phyloP scores from a whole-genome alignment of 2,329 filamentous ascomycete genomes.

The Phaeomoniella chlamydospora region DNA sequence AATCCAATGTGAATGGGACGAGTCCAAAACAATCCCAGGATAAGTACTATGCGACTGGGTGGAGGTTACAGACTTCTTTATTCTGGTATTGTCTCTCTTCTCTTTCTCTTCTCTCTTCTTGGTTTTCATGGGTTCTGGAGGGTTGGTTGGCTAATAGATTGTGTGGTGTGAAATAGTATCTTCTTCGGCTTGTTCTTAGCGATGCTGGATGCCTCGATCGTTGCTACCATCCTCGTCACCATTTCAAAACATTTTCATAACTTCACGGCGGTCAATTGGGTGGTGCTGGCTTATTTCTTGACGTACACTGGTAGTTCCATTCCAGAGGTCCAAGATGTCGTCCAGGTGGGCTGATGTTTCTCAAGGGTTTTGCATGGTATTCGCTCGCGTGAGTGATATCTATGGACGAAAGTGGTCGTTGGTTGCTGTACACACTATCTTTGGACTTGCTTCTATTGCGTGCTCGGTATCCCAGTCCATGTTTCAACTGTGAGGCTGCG shows the following conservation, averaged over 20 bases:
- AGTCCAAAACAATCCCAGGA: too few species aligned
- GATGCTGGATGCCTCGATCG: slow-evolving; percentile 34
- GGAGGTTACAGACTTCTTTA: too few species aligned
- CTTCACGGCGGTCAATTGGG: slow-evolving; percentile 25
- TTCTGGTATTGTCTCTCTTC: too few species aligned
- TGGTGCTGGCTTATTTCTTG: slow-evolving; percentile 34
- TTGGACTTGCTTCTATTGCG: slow-evolving; percentile 23
- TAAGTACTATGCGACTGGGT: too few species aligned
- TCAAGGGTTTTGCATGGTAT: slow-evolving; percentile 27
- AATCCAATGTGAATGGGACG: too few species aligned
- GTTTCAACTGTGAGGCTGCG: slow-evolving; percentile 16
- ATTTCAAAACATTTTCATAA: slow-evolving; percentile 25
- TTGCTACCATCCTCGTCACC: slow-evolving; percentile 34
- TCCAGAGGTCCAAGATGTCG: too few species aligned
- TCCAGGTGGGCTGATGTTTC: too few species aligned
- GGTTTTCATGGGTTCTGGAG: too few species aligned
- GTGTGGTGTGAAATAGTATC: slow-evolving; percentile 5
- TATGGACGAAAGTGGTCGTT: slow-evolving; percentile 26
- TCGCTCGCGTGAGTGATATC: slow-evolving; percentile 32
- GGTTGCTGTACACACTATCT: slow-evolving; percentile 21
- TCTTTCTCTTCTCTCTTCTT: too few species aligned
- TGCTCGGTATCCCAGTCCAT: slow-evolving; percentile 22
- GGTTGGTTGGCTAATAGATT: too few species aligned
- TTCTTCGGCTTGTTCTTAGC: slow-evolving; percentile 25
- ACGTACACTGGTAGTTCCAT: slow-evolving; percentile 27